Evolutionary conservation across 441 rosid species (phyloP).

Genomic region (Syzygium malaccense): DNA sequence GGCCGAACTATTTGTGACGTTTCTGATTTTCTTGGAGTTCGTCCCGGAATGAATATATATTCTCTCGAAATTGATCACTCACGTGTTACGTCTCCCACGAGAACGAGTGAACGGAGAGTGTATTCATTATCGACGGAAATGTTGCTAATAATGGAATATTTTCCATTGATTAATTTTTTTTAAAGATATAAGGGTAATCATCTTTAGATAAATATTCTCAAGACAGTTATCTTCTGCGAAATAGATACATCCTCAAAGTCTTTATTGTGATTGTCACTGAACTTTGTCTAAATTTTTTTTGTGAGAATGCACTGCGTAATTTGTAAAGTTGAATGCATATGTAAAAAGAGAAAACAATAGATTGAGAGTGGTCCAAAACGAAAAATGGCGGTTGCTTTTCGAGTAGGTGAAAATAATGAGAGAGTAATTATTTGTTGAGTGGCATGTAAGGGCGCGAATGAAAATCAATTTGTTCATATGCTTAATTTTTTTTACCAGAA

Average conservation of each 20-base stretch:
- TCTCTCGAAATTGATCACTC: background rate
- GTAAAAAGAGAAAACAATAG: background rate
- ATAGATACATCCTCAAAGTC: background rate
- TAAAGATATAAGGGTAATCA: background rate
- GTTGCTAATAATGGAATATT: background rate
- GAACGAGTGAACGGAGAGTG: background rate
- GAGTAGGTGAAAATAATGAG: background rate
- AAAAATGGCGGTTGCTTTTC: background rate
- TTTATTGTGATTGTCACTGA: background rate
- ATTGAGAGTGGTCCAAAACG: background rate
- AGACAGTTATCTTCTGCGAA: rapidly evolving
- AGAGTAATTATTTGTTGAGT: background rate
- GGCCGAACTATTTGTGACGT: background rate
- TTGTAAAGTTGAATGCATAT: background rate
- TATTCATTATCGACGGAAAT: background rate
- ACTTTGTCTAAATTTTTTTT: background rate
- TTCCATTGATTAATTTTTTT: background rate
- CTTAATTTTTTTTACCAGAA: too few relatives aligned
- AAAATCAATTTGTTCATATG: too few relatives aligned
- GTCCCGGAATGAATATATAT: background rate
- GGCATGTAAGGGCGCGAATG: background rate
- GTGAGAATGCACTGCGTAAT: background rate
- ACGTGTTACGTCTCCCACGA: background rate
- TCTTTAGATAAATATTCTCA: background rate
- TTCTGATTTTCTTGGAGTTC: background rate